Evolutionary conservation across 2,329 filamentous ascomycete genomes (phyloP), one percentile per base, ranked within the genome.

Genomic region (Colletotrichum australisinense): DNA sequence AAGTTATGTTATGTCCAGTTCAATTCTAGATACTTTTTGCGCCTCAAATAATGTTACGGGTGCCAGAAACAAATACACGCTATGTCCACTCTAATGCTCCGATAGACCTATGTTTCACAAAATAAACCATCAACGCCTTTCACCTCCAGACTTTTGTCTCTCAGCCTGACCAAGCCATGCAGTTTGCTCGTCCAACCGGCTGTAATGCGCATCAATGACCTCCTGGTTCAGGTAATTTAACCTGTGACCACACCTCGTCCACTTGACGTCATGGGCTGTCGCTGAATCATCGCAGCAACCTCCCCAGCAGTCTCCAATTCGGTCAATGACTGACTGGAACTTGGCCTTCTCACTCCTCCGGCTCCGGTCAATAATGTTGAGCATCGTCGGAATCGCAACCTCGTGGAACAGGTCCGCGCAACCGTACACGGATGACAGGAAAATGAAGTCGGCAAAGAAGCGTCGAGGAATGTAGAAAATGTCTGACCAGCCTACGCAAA

Each of bases 381-480:
- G 28, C 64, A 81, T 81, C 14, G 79, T 80, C 5, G 80, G 79
- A n/a, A 80, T 77, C 9, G 79, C 79, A 16, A 81, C 73, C 64
- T 81, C 80, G 74, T 81, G 80, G 67, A 81, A 80, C 12, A 77
- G 70, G 4, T 73, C 68, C 24, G 73, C 73, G 42, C 73, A 75
- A 11, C 62, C 74, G 66, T 78, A 80, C 9, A 80, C 63, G n/a
- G 75, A 66, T 9, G 76, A 64, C 3, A 81, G 76, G 56, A 76
- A 74, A 46, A 81, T 78, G 38, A 74, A 82, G 70, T 82, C 80
- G 38, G 73, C 72, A 65, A 81, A 82, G 73, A 79, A 79, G 38
- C 77, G 78, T 30, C 79, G 77, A 6, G 80, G 80, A 38, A 82
- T 74, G 75, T 79, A 82, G 75, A 80, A 82, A 14, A 82, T 80